Conservation (phyloP, 2,329 filamentous ascomycete genomes). For the Sarocladium oryzae region DNA sequence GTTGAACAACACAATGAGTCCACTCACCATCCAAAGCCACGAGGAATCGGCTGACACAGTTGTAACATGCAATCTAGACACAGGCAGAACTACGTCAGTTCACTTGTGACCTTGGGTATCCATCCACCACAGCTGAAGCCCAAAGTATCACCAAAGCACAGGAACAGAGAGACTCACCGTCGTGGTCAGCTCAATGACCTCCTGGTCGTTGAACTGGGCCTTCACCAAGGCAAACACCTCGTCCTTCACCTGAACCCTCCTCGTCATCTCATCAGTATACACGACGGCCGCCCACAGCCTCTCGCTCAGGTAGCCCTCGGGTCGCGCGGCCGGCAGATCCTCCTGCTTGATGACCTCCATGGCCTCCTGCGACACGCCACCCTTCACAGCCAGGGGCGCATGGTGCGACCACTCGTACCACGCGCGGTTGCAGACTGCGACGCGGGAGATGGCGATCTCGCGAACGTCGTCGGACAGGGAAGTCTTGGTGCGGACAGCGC, state of each 20-base stretch:
- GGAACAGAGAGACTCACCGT: constrained; percentile 43
- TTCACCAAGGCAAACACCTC: constrained; percentile 60
- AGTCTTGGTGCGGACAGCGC: constrained; percentile 52
- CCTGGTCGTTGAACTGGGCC: constrained; percentile 56
- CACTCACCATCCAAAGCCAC: constrained; percentile 72
- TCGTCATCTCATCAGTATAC: constrained; percentile 81
- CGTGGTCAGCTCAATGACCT: constrained; percentile 75
- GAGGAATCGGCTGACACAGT: constrained; percentile 77
- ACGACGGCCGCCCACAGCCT: constrained; percentile 62
- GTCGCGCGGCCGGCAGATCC: constrained; percentile 17
- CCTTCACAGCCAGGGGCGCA: constrained; percentile 57
- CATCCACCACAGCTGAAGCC: neutral
- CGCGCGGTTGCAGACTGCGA: constrained; percentile 72
- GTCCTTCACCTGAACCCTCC: constrained; percentile 62
- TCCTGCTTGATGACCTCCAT: constrained; percentile 36
- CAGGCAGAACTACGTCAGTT: constrained; percentile 11
- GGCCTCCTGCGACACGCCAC: constrained; percentile 47
- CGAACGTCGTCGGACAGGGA: constrained; percentile 49
- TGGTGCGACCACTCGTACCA: constrained; percentile 85
- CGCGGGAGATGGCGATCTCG: constrained; percentile 74
- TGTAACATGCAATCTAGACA: constrained; percentile 61
- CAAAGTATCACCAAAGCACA: neutral
- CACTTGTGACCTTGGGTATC: too few species aligned
- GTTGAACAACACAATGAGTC: too few species aligned
- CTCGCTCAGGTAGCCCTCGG: constrained; percentile 38